Evolutionary conservation across 768 basidiomycete species (phyloP), one percentile per base, ranked within the genome.

Genomic region (Suillus ampliporus): DNA sequence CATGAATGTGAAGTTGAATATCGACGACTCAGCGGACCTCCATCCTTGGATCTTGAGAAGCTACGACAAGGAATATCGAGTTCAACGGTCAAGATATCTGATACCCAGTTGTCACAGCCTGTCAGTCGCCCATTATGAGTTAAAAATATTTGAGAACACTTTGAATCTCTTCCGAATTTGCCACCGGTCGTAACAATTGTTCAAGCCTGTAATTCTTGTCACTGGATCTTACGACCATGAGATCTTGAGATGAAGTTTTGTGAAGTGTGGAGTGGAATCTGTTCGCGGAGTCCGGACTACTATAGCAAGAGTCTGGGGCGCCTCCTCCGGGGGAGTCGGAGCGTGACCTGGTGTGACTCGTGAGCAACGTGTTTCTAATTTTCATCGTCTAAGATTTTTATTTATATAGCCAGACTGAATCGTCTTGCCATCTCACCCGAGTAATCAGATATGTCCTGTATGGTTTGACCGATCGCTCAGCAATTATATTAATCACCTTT

Each of bases 191-290:
- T n/a, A n/a, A 48, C 59, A 19, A n/a, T 40, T 64, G 51, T 59
- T 64, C 41, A 60, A 53, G 89, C 94, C 94, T 56, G 95, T 98
- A 35, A 90, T 97, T 60, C 86, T 99, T 46, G 95, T 97, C 44
- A 99, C 97, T 23, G 97, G 96, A 48, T 97, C 95, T 26, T 99
- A 99, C 76, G 97, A 99, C 77, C 96, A 98, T 72, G 97, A 98
- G 76, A 97, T 99, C 63, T n/a, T n/a, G n/a, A n/a, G n/a, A n/a
- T n/a, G n/a, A 87, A 97, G 40, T 99, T 99, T 74, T 99, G 97
- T 97, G 97, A 99, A 77, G 97, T 97, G n/a, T 99, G 97, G 96
- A 95, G 93, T 74, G 97, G 97, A 10, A 98, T 99, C 52, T 99
- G 97, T 77, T 97, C 94, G 48, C 83, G 95, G 41, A n/a, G n/a